Base-by-base conservation (phyloP, 2,329 filamentous ascomycete genomes). In the Talaromyces piceae region DNA sequence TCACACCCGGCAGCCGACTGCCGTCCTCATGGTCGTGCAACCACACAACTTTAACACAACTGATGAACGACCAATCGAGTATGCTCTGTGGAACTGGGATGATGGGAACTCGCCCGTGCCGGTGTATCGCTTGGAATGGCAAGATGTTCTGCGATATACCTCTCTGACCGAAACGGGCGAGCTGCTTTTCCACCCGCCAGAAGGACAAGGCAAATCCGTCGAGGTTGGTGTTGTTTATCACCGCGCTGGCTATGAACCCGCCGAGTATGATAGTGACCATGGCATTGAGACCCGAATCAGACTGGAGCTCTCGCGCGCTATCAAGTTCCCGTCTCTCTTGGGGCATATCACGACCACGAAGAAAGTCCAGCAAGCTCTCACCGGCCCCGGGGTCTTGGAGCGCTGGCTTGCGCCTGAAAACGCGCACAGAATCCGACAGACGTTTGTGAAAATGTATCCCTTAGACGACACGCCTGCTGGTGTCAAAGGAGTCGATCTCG, bases 41-140 rank as follows among this genome's bases (percentile, higher is more conserved):
- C 67, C 69, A 1, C 44, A 63, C 25, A 75, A 74, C 56, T 69
- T 74, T 61, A 75, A 74, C 51, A 65, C 73, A 23, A 67, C 68
- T 13, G 72, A 75, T 49, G 71, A 75, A 52, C 61, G 72, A 51
- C 71, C 72, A 1, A 64, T 75, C n/a, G 72, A 75, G 50, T 73
- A 73, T 56, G 65, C 59, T 4, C 57, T 74, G 0, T 70, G 67
- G 60, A 57, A 69, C 28, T 57, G 53, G 33, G 56, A 65, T 5
- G 47, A 30, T 9, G 37, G 41, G 5, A 22, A 30, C 5, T 47
- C 53, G 3, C 58, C 63, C 2, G 60, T 73, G 7, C 61, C 66
- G 3, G 61, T 62, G 20, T 73, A 67, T 51, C 64, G 72, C 22
- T 63, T 67, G 8, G 61, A 66, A 20, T 74, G 68, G 56, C 54